Conservation (phyloP, 495 filamentous ascomycete genomes). For the Aspergillus hancockii region DNA sequence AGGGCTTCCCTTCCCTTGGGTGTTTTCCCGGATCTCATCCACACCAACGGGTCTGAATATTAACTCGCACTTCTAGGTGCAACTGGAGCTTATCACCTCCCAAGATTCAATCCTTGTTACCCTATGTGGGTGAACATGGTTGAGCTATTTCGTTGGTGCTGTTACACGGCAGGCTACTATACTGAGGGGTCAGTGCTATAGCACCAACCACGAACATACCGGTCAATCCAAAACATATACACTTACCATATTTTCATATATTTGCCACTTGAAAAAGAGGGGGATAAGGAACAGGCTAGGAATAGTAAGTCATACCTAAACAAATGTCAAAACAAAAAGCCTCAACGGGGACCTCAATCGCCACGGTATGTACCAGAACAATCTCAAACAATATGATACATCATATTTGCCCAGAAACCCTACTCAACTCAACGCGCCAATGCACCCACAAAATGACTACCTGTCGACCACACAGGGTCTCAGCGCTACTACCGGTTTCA, state of each 20-base stretch:
- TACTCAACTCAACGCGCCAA: not conserved
- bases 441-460: not conserved
- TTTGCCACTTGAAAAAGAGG: not conserved
- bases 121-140: not conserved
- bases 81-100: not conserved
- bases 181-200: not conserved
- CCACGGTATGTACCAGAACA: not conserved
- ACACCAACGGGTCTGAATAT: constrained; percentile 8
- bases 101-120: constrained; percentile 1
- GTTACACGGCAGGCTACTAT: constrained; percentile 10
- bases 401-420: not conserved
- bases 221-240: not conserved
- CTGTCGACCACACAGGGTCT: not conserved
- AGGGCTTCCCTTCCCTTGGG: constrained; percentile 11
- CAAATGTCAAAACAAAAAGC: not conserved
- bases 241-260: not conserved
- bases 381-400: constrained; percentile 1
- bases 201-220: not conserved
- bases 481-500: constrained; percentile 1
- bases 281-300: not conserved
- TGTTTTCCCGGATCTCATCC: constrained; percentile 10
- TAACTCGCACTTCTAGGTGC: not conserved
- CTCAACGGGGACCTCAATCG: not conserved
- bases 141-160: constrained; percentile 3
- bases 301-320: not conserved